These are phyloP conservation scores for Puccinia hordei DNA, from an alignment of 1,284 basidiomycete genomes.

Conservation along the genomic window DNA sequence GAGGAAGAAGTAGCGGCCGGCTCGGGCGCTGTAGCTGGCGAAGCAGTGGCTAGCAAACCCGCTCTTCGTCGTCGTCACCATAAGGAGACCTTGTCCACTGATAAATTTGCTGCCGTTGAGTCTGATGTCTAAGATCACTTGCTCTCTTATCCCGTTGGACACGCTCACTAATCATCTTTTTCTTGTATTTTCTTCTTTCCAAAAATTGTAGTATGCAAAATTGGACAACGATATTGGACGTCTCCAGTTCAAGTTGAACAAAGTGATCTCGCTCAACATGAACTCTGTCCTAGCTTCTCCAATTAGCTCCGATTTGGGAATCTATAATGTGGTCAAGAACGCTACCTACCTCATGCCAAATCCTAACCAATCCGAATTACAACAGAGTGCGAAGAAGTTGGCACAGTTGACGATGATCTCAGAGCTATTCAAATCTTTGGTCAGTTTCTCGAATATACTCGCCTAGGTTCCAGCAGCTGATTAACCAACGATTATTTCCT, in stretches of 20 bases:
- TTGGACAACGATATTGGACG: slow-evolving; percentile 43
- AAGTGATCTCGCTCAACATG: slow-evolving; percentile 31
- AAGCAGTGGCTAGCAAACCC: no score
- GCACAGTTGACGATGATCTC: slow-evolving; percentile 47
- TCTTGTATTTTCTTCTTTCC: not conserved
- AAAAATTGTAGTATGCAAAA: slow-evolving; percentile 37
- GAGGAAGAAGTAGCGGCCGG: no score
- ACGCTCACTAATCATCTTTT: no score
- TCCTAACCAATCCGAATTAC: slow-evolving; percentile 21
- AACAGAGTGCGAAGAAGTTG: slow-evolving; percentile 38
- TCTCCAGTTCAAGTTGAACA: slow-evolving; percentile 46
- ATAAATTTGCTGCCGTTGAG: slow-evolving; percentile 46
- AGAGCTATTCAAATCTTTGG: slow-evolving; percentile 50
- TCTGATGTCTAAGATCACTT: not conserved
- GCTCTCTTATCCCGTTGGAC: not conserved
- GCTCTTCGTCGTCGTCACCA: slow-evolving; percentile 39
- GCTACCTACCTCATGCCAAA: slow-evolving; percentile 28
- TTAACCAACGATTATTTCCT: not conserved
- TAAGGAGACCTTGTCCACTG: slow-evolving; percentile 41
- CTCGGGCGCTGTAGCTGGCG: not conserved
- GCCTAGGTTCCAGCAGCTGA: not conserved
- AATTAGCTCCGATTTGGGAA: slow-evolving; percentile 40
- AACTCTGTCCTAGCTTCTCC: slow-evolving; percentile 33
- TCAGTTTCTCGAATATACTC: not conserved
- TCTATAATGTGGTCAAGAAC: slow-evolving; percentile 40